A percentile compares a stretch with the other conserved stretches of the same genome.
phyloP scores from a whole-genome alignment of 2,329 filamentous ascomycete genomes.

The Fusarium pseudocircinatum region DNA sequence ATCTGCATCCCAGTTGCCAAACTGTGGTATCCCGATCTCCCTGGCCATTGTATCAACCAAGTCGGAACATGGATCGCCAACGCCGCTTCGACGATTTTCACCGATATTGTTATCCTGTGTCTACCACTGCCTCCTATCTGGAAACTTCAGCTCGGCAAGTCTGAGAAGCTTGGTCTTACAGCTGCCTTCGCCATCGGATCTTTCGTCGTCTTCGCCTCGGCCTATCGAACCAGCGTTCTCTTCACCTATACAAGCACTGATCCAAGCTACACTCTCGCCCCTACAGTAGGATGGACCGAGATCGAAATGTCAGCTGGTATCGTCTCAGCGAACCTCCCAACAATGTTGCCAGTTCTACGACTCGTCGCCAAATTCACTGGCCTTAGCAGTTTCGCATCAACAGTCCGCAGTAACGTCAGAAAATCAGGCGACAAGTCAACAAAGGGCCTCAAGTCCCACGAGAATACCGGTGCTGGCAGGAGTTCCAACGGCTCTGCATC shows the following conservation, averaged over 20 bases:
- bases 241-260: constrained; percentile 54
- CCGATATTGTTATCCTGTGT: constrained; percentile 56
- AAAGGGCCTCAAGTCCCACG: constrained; percentile 25
- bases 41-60: constrained; percentile 60
- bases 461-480: background rate
- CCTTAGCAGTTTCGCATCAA: constrained; percentile 38
- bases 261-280: constrained; percentile 58
- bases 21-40: constrained; percentile 57
- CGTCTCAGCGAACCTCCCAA: constrained; percentile 63
- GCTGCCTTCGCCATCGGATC: constrained; percentile 56
- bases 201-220: constrained; percentile 60
- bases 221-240: constrained; percentile 58
- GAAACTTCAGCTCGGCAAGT: constrained; percentile 53
- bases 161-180: constrained; percentile 56
- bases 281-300: constrained; percentile 57
- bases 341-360: constrained; percentile 57
- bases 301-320: constrained; percentile 62
- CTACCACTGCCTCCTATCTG: constrained; percentile 58
- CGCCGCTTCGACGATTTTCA: constrained; percentile 57
- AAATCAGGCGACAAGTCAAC: constrained; percentile 33
- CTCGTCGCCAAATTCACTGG: constrained; percentile 53
- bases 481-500: constrained; percentile 24
- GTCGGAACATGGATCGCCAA: constrained; percentile 62
- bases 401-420: constrained; percentile 22
- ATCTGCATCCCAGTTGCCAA: constrained; percentile 62